phyloP scores from a whole-genome alignment of 495 filamentous ascomycete genomes.

The Neurospora sp. region DNA sequence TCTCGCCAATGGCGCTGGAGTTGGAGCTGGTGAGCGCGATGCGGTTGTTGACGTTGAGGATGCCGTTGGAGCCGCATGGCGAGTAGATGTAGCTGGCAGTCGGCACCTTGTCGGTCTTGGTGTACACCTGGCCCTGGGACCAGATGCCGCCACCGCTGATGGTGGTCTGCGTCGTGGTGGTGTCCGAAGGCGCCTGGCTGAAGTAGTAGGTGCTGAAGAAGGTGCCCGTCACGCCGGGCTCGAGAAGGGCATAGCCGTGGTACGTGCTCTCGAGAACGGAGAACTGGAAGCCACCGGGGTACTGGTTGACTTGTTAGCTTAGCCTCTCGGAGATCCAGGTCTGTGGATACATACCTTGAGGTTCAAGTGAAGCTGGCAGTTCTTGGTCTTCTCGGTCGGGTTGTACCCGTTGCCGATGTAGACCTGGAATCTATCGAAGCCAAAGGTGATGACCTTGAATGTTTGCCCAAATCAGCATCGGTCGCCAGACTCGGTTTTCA shows the following conservation, averaged over 20 bases:
- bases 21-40: conserved; percentile 39
- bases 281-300: conserved; percentile 51
- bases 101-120: conserved; percentile 43
- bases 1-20: conserved; percentile 32
- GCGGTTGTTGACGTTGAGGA: conserved; percentile 52
- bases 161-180: conserved; percentile 40
- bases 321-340: neutral
- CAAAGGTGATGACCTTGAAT: conserved; percentile 44
- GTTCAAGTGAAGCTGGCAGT: conserved; percentile 50
- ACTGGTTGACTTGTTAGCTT: conserved; percentile 11
- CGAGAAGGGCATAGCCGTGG: conserved; percentile 47
- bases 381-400: conserved; percentile 38
- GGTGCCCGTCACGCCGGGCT: conserved; percentile 41
- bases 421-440: conserved; percentile 47
- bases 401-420: conserved; percentile 41
- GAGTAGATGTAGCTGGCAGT: conserved; percentile 46
- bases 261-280: conserved; percentile 44
- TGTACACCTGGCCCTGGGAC: conserved; percentile 43
- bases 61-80: conserved; percentile 44
- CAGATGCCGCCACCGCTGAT: conserved; percentile 38
- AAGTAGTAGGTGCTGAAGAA: conserved; percentile 52
- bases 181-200: conserved; percentile 35
- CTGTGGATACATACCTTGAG: conserved; percentile 23
- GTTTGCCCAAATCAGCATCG: neutral
- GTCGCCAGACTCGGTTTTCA: neutral